Evolutionary conservation across 768 basidiomycete genomes (phyloP), one percentile per base, ranked within the genome.

Genomic region (Pholiota molesta): DNA sequence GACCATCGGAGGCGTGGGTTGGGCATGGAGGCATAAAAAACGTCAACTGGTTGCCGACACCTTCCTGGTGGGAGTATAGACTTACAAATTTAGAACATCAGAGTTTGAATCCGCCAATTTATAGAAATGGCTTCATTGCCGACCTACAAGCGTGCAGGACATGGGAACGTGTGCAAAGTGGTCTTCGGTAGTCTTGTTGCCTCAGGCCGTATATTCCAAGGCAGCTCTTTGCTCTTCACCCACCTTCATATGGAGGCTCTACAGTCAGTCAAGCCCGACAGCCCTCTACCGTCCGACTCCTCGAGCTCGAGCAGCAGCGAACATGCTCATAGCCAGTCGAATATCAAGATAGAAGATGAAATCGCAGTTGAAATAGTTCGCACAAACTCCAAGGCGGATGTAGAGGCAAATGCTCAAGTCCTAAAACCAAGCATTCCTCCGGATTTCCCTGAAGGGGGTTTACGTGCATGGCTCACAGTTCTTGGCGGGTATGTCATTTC

Each of bases 401-500:
- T 64, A 31, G 66, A 66, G 51, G 52, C 51, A 23, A 52, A 26
- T 31, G 23, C 28, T 23, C 39, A 44, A 39, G 33, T 26, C n/a
- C 35, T 33, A n/a, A 23, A 45, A 19, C 23, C 52, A 13, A 55
- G 39, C 23, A 21, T 23, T 33, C 39, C 65, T 8, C 66, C 67
- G 7, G 61, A 66, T 21, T 79, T 81, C 55, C 80, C 79, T 53
- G 82, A 83, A 66, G 82, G 82, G 23, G 81, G 82, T 0, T 51
- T 74, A 28, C 75, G 68, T 31, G 82, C 75, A 37, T 83, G 82
- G 81, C 61, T 79, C 28, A 80, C 80, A 2, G 78, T 83, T 4
- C 28, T 79, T 11, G 82, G 82, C 65, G 81, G 81, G 82, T 80
- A 65, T 42, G 79, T 69, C 40, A 10, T 16, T 3, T n/a, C 37